Base-by-base conservation (phyloP, 139 green algal species). In the Ettlia oleoabundans region DNA sequence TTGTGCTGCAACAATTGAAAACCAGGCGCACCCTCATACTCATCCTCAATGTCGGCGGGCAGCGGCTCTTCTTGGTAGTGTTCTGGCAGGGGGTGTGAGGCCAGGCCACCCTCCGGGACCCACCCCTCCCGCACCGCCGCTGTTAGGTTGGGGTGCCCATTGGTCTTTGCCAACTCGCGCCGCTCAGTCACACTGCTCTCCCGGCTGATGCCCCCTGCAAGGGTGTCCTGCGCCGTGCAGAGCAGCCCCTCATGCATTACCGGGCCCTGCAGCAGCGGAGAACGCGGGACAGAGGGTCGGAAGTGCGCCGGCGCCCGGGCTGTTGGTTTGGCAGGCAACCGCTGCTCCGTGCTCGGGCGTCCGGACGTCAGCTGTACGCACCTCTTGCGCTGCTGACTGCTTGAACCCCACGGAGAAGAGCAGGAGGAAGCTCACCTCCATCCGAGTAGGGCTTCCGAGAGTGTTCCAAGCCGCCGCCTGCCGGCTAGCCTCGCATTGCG, bases 211-310 rank as follows among this genome's bases (percentile, higher is more conserved):
- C 74, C 74, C 26, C 74, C 74, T 8, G 55, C 15, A 37, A 81
- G 37, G 35, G 37, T 69, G 26, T 81, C 74, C 74, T 81, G 74
- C 28, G 53, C 74, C 4, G 37, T 53, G 74, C 55, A 81, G 37
- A 81, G 55, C 55, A 70, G 7, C 0, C 38, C 74, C 0, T 43
- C 74, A 4, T 55, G 58, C 37, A 81, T 47, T 51, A 52, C 32
- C 7, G 72, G 32, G 21, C 51, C 72, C 35, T 28, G 52, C 42
- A 32, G n/a, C n/a, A n/a, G n/a, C n/a, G n/a, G n/a, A n/a, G n/a
- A n/a, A n/a, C n/a, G n/a, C n/a, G n/a, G n/a, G n/a, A n/a, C n/a
- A n/a, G n/a, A n/a, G n/a, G n/a, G n/a, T n/a, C n/a, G n/a, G n/a
- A 58, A 58, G 47, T 10, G 55, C 55, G 55, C 55, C 21, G 55